Evolutionary conservation across 305 asterid species (phyloP).

Genomic region (Fraxinus albicans): DNA sequence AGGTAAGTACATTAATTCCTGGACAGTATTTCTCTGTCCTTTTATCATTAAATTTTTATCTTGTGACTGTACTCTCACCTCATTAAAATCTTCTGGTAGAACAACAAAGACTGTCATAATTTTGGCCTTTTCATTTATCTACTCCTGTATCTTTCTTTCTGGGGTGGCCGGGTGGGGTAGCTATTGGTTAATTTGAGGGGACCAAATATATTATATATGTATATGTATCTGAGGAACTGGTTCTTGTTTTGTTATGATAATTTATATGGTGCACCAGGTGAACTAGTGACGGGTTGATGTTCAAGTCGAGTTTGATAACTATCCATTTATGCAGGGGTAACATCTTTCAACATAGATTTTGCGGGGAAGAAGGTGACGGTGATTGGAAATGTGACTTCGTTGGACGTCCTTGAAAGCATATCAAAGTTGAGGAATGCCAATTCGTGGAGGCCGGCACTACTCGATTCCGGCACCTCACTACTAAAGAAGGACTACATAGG

Average conservation of each 20-base stretch:
- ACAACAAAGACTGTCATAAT: not conserved
- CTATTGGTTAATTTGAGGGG: not conserved
- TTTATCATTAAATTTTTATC: not conserved
- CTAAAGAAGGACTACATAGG: not conserved
- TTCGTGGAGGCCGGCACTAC: conserved; percentile 48
- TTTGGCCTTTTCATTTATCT: not conserved
- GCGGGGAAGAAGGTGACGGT: conserved; percentile 80
- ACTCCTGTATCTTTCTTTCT: not conserved
- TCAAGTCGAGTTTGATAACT: not conserved
- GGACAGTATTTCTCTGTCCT: not conserved
- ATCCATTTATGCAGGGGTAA: conserved; percentile 50
- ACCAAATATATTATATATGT: not conserved
- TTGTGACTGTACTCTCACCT: not conserved
- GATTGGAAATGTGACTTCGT: conserved; percentile 64
- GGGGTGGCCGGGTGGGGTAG: not conserved
- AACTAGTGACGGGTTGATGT: not conserved
- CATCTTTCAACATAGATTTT: conserved; percentile 82
- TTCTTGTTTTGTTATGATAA: not conserved
- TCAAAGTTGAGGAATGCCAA: conserved; percentile 85
- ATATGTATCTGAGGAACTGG: not conserved
- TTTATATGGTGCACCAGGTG: not conserved
- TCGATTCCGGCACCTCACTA: not conserved
- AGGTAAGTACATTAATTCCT: conserved; percentile 39
- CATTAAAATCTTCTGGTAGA: not conserved
- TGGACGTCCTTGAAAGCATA: conserved; percentile 68